phyloP scores from a whole-genome alignment of 1,284 basidiomycete genomes.

The Cutaneotrichosporon arboriforme region DNA sequence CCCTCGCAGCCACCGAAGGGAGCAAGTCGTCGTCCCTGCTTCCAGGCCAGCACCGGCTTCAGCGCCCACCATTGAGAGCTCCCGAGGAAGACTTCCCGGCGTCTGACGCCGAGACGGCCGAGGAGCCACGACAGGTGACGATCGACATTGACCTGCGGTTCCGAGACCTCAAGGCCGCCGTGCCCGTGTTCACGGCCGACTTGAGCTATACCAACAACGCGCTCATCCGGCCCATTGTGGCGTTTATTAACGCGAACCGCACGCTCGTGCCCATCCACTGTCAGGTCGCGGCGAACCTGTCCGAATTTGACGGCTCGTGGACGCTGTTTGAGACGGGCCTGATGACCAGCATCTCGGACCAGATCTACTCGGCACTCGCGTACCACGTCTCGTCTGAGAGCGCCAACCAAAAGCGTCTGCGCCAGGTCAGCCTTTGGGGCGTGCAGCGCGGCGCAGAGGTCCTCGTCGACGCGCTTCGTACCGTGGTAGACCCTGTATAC shows the following conservation, averaged over 20 bases:
- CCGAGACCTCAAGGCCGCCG: slow-evolving; percentile 90
- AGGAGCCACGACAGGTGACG: slow-evolving; percentile 51
- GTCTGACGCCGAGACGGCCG: slow-evolving; percentile 11
- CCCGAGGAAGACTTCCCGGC: slow-evolving; percentile 53
- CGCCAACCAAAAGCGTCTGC: slow-evolving; percentile 78
- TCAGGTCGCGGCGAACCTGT: slow-evolving; percentile 69
- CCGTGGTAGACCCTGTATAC: slow-evolving; percentile 52
- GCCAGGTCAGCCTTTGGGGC: slow-evolving; percentile 77
- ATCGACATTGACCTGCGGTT: slow-evolving; percentile 95
- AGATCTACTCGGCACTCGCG: slow-evolving; percentile 81
- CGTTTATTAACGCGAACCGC: slow-evolving; percentile 93
- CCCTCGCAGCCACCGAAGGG: slow-evolving; percentile 49
- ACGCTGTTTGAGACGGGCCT: slow-evolving; percentile 53
- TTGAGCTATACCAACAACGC: slow-evolving; percentile 90
- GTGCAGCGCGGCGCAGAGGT: slow-evolving; percentile 66
- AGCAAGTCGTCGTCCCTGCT: slow-evolving; percentile 53
- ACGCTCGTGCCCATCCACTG: slow-evolving; percentile 89
- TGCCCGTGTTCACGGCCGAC: slow-evolving; percentile 82
- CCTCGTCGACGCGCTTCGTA: slow-evolving; percentile 58
- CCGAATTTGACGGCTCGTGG: slow-evolving; percentile 82
- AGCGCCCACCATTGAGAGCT: slow-evolving; percentile 75
- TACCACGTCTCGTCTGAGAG: slow-evolving; percentile 77
- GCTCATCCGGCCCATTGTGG: slow-evolving; percentile 93
- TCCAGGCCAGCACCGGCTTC: slow-evolving; percentile 80
- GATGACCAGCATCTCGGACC: slow-evolving; percentile 39